phyloP scores from a whole-genome alignment of 495 filamentous ascomycete species.

The Podospora pseudoanserina region DNA sequence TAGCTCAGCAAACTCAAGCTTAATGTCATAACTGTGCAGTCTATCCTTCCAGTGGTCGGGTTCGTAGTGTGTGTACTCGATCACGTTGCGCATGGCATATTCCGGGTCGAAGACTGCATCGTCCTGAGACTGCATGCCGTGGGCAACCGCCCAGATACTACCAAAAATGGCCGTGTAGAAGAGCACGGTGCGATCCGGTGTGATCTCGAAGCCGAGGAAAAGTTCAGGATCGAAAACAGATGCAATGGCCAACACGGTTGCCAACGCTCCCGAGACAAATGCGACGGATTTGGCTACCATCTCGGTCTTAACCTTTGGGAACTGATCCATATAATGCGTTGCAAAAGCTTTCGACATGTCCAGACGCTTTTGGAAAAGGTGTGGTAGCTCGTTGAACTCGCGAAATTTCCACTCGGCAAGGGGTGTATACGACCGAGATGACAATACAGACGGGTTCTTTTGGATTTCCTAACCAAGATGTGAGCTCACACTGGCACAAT shows the following conservation, averaged over 20 bases:
- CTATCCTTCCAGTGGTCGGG: conserved; percentile 84
- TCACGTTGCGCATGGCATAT: conserved; percentile 79
- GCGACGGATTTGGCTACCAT: conserved; percentile 78
- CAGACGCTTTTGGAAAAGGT: conserved; percentile 81
- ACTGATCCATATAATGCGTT: conserved; percentile 88
- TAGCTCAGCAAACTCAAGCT: conserved; percentile 76
- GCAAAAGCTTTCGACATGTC: conserved; percentile 96
- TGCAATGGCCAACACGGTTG: conserved; percentile 74
- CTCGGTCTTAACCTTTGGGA: conserved; percentile 89
- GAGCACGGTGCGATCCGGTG: conserved; percentile 72
- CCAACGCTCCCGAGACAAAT: conserved; percentile 81
- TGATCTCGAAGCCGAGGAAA: conserved; percentile 89
- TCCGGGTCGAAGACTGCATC: conserved; percentile 90
- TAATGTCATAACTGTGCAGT: conserved; percentile 81
- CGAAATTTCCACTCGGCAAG: conserved; percentile 97
- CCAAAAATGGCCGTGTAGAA: conserved; percentile 76
- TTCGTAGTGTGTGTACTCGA: conserved; percentile 85
- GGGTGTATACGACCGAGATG: conserved; percentile 83
- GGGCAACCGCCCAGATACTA: conserved; percentile 70
- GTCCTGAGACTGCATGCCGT: conserved; percentile 78
- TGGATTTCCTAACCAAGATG: conserved; percentile 68
- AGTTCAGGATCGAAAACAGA: conserved; percentile 84
- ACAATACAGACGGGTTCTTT: conserved; percentile 75
- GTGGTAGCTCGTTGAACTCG: conserved; percentile 94
- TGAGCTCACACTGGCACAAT: conserved; percentile 14